Percentiles rank a stretch among this genome's conserved stretches.
Evolutionary conservation across 345 rosid genomes (phyloP).

Genomic region (Populus pruinosa): DNA sequence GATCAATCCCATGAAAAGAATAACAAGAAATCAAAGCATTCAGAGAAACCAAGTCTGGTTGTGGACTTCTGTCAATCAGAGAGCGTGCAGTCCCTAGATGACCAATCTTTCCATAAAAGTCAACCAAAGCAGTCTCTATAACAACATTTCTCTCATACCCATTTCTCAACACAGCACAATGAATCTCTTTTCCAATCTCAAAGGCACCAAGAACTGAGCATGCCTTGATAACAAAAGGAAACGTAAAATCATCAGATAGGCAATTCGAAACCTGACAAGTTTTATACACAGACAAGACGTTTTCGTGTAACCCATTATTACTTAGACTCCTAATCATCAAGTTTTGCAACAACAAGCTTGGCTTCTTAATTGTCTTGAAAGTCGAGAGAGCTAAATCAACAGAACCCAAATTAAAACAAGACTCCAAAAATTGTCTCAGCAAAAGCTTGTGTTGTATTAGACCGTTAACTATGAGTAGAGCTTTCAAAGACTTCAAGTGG

Average conservation of each 20-base stretch:
- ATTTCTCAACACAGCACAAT: conserved; percentile 40
- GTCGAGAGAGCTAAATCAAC: conserved; percentile 35
- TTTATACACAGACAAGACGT: conserved; percentile 30
- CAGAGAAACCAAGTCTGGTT: conserved; percentile 29
- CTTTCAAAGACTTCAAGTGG: conserved; percentile 32
- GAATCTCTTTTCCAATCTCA: conserved; percentile 34
- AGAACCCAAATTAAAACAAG: conserved; percentile 37
- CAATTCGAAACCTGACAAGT: conserved; percentile 30
- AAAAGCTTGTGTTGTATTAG: conserved; percentile 7
- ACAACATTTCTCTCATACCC: conserved; percentile 39
- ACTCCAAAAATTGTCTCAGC: conserved; percentile 29
- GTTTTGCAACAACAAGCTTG: conserved; percentile 29
- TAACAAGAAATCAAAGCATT: conserved; percentile 28
- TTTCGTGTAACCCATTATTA: conserved; percentile 29
- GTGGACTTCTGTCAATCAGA: conserved; percentile 18
- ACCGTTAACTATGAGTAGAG: conserved; percentile 33
- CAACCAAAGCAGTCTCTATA: conserved; percentile 23
- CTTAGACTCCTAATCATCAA: conserved; percentile 38
- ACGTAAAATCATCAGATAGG: conserved; percentile 36
- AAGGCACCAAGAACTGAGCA: conserved; percentile 33
- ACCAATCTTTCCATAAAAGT: conserved; percentile 18
- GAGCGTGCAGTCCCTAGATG: conserved; percentile 8
- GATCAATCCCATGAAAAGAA: conserved; percentile 19
- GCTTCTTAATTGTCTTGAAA: conserved; percentile 20
- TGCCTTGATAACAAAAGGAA: conserved; percentile 50